A percentile compares a stretch with the other conserved stretches of the same genome.
These are phyloP conservation scores for Panaeolus papilionaceus DNA, from an alignment of 768 basidiomycete species.

Conservation along the genomic window DNA sequence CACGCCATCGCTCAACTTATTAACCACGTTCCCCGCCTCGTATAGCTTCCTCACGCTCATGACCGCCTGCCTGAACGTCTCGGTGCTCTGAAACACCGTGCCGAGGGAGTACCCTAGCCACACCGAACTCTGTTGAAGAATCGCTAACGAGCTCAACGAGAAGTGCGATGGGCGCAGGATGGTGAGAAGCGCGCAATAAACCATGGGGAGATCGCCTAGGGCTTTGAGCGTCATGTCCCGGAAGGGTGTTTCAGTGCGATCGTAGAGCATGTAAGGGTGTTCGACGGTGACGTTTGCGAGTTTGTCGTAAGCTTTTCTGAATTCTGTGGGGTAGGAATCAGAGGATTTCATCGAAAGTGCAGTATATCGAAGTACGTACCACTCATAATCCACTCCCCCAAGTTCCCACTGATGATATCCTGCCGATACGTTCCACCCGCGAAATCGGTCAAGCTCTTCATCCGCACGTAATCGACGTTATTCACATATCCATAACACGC, in stretches of 20 bases:
- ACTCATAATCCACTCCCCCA: constrained; percentile 37
- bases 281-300: constrained; percentile 32
- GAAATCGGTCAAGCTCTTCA: constrained; percentile 38
- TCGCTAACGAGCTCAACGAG: constrained; percentile 46
- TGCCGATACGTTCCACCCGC: constrained; percentile 35
- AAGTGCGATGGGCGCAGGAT: constrained; percentile 39
- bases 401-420: constrained; percentile 45
- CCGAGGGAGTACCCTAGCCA: constrained; percentile 34
- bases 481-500: constrained; percentile 37
- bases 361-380: constrained; percentile 26
- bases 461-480: constrained; percentile 36
- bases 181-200: constrained; percentile 42
- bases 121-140: constrained; percentile 44
- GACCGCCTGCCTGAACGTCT: constrained; percentile 32
- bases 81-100: constrained; percentile 24
- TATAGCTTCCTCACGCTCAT: constrained; percentile 41
- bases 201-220: constrained; percentile 39
- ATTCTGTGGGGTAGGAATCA: constrained; percentile 33
- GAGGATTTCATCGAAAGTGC: no score
- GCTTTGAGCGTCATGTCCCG: constrained; percentile 26
- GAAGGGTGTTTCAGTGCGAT: constrained; percentile 18
- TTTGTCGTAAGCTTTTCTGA: constrained; percentile 29
- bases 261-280: constrained; percentile 29
- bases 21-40: constrained; percentile 26
- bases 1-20: constrained; percentile 33